These are phyloP conservation scores for Exsudoporus frostii DNA, from an alignment of 768 basidiomycete genomes.

Conservation along the genomic window DNA sequence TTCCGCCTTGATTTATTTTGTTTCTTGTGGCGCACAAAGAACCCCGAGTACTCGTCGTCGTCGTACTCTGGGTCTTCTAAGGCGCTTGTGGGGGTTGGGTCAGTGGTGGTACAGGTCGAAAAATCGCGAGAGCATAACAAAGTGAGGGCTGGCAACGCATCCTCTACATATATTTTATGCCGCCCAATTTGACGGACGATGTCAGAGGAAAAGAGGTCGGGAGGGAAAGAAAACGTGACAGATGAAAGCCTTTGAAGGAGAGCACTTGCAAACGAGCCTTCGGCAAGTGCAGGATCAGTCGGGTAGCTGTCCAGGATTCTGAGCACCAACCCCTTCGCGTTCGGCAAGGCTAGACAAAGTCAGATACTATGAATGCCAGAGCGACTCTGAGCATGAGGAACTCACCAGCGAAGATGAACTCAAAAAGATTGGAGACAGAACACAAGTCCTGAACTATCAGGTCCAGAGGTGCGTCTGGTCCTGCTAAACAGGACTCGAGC, in stretches of 20 bases:
- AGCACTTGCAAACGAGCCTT: constrained; percentile 15
- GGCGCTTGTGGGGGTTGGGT: not conserved
- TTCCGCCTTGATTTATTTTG: constrained; percentile 29
- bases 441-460: constrained; percentile 29
- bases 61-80: constrained; percentile 5
- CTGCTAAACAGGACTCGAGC: constrained; percentile 27
- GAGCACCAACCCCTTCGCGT: constrained; percentile 9
- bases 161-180: constrained; percentile 22
- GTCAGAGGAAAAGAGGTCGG: constrained; percentile 10
- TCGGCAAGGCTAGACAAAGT: constrained; percentile 13
- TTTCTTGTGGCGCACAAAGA: constrained; percentile 15
- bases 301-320: constrained; percentile 37
- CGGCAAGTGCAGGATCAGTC: constrained; percentile 17
- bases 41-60: constrained; percentile 1
- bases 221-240: constrained; percentile 23
- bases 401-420: constrained; percentile 30
- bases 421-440: constrained; percentile 25
- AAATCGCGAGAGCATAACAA: constrained; percentile 18
- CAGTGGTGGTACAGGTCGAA: not conserved
- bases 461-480: constrained; percentile 16
- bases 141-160: constrained; percentile 19
- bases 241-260: constrained; percentile 28
- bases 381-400: not conserved
- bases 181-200: constrained; percentile 11
- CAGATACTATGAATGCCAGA: not conserved